Base-by-base conservation (phyloP, 2,329 filamentous ascomycete species). In the Elsinoe ampelina region DNA sequence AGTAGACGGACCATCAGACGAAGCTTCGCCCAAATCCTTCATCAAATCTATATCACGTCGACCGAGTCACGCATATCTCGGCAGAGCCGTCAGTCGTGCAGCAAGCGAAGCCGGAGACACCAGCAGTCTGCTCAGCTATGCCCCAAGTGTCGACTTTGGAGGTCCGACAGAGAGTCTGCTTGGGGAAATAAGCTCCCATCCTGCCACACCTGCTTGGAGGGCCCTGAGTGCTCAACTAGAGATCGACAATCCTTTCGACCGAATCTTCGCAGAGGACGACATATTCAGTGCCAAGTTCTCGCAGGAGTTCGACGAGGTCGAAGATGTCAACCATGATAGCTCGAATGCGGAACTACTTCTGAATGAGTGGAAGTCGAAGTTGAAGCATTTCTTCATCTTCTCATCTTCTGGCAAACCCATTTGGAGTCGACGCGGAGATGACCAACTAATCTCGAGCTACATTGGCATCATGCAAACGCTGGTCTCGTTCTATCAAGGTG, bases 331-430 rank as follows among this genome's bases (percentile, higher is more conserved):
- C 39, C 68, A 70, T 22, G 75, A 79, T 58, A 76, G 75, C 5
- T 73, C 74, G 2, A 81, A 83, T 61, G 80, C 85, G 69, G 73
- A 74, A 64, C 62, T 68, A 19, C 63, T 89, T 22, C 76, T 95
- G 39, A 73, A 76, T 13, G 77, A 84, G 61, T 98, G 91, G 91
- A 93, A 90, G 68, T 82, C 86, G 36, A 97, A 97, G 73, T 78
- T 91, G 61, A 98, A 98, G 72, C 93, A 98, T 72, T 98, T 95
- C 70, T 83, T 98, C 72, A 95, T 98, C 65, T 76, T 98, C 1
- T 97, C 93, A 2, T 92, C 90, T 12, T 92, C 95, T 8, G 93
- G 93, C 17, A 98, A 98, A 70, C 95, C 93, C 10, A 95, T 98
- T 50, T 98, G 92, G 78, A 97, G 90, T 66, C 82, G 95, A 50